Percentiles rank a stretch among this genome's conserved stretches.
phyloP scores from a whole-genome alignment of 2,329 filamentous ascomycete genomes.

The Incumbomyces delicatus region DNA sequence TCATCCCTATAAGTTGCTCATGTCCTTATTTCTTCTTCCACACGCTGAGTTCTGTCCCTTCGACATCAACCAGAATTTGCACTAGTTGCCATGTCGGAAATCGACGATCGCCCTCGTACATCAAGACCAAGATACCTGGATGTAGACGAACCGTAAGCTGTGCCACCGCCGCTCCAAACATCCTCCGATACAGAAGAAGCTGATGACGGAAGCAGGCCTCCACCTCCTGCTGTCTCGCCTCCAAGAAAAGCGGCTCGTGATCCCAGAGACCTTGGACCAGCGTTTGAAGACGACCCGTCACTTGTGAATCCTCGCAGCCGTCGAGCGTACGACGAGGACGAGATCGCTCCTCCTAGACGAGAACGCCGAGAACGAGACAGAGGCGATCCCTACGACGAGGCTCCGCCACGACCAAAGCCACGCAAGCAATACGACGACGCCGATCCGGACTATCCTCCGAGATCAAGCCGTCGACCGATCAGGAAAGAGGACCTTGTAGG shows the following conservation, averaged over 20 bases:
- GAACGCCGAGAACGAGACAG: constrained; percentile 1
- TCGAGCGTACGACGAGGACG: constrained; percentile 2
- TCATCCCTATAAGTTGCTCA: no score
- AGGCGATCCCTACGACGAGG: constrained; percentile 12
- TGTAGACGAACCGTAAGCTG: neutral
- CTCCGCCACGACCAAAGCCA: constrained; percentile 8
- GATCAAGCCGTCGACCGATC: neutral
- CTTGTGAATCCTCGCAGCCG: neutral
- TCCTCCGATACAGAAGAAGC: neutral
- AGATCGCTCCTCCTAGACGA: neutral
- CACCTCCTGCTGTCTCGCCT: constrained; percentile 1
- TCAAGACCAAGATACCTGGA: neutral
- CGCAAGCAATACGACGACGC: constrained; percentile 9
- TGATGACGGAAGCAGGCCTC: constrained; percentile 1
- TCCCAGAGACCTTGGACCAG: neutral
- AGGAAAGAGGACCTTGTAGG: constrained; percentile 9
- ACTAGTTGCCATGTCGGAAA: neutral
- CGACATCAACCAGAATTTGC: no score
- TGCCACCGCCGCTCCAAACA: no score
- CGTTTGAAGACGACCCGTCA: neutral
- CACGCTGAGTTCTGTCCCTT: no score
- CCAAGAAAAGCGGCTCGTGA: constrained; percentile 4
- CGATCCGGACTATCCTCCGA: constrained; percentile 8
- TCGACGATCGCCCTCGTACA: neutral
- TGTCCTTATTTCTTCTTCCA: neutral